Evolutionary conservation across 805 yeast species (phyloP).

Genomic region (Cyberlindnera amylophila): DNA sequence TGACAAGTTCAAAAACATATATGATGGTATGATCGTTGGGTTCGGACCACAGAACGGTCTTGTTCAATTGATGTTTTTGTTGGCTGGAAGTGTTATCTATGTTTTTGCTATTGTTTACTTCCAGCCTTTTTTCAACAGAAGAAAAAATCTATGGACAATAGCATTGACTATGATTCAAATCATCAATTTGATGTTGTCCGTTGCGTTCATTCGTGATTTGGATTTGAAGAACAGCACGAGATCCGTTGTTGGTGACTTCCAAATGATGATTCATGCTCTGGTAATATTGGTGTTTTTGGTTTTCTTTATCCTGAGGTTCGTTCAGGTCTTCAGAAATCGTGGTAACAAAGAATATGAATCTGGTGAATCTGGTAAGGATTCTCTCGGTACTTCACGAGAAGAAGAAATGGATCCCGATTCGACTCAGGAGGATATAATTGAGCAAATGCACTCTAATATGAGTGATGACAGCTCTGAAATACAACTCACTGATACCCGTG

Average conservation of each 20-base stretch:
- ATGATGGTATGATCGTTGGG: conserved; percentile 42
- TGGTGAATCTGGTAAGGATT: background rate
- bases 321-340: conserved; percentile 6
- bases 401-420: no score
- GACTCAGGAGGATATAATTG: no score
- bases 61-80: conserved; percentile 39
- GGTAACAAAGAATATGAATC: background rate
- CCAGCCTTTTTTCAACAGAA: conserved; percentile 30
- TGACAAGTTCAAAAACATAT: conserved; percentile 32
- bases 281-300: conserved; percentile 6
- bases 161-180: conserved; percentile 37
- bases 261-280: conserved; percentile 6
- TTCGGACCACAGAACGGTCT: conserved; percentile 40
- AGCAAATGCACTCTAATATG: no score
- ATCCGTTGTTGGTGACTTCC: conserved; percentile 35
- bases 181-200: conserved; percentile 37
- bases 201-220: conserved; percentile 39
- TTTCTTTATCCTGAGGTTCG: conserved; percentile 6
- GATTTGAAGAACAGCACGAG: conserved; percentile 35
- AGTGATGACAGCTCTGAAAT: background rate
- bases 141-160: conserved; percentile 30
- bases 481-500: conserved; percentile 12
- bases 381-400: no score
- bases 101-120: conserved; percentile 23
- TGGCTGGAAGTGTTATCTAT: conserved; percentile 34